Evolutionary conservation across 1,284 basidiomycete species (phyloP).

Genomic region (Sporisorium iseilematis-ciliati): DNA sequence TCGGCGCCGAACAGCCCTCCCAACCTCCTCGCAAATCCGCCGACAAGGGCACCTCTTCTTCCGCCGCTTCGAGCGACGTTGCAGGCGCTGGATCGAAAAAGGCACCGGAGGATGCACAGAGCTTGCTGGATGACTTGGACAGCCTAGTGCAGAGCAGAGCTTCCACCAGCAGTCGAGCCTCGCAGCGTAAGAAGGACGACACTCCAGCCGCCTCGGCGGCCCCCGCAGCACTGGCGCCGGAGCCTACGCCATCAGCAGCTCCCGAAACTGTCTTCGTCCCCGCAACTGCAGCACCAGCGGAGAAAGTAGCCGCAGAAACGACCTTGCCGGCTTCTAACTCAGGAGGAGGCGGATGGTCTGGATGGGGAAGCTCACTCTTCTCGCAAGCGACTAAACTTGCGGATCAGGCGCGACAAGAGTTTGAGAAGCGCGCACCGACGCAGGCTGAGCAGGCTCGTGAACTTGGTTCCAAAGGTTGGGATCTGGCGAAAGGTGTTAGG

Average conservation of each 20-base stretch:
- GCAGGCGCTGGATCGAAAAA: conserved; percentile 20
- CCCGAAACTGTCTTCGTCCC: not conserved
- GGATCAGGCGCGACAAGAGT: conserved; percentile 66
- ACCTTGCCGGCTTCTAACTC: conserved; percentile 74
- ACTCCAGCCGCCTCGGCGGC: not conserved
- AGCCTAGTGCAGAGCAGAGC: conserved; percentile 65
- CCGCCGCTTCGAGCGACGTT: conserved; percentile 8
- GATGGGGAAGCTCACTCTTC: conserved; percentile 75
- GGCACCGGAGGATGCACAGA: conserved; percentile 63
- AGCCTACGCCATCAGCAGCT: conserved; percentile 1
- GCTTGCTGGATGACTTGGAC: conserved; percentile 67
- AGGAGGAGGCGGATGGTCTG: conserved; percentile 80
- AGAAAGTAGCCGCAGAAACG: conserved; percentile 67
- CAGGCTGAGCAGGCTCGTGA: conserved; percentile 48
- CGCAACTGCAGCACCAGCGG: not conserved
- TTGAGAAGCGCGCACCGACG: conserved; percentile 61
- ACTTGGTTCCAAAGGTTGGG: conserved; percentile 51
- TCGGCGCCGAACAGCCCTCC: conserved; percentile 47
- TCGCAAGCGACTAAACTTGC: conserved; percentile 63
- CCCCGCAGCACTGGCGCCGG: conserved; percentile 1
- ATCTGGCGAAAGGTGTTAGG: conserved; percentile 59
- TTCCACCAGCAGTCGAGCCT: conserved; percentile 38
- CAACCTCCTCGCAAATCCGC: conserved; percentile 33
- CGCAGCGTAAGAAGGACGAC: conserved; percentile 40
- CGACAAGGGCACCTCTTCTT: conserved; percentile 21